Conservation (phyloP, 768 basidiomycete species). For the Pleurotus eryngii region DNA sequence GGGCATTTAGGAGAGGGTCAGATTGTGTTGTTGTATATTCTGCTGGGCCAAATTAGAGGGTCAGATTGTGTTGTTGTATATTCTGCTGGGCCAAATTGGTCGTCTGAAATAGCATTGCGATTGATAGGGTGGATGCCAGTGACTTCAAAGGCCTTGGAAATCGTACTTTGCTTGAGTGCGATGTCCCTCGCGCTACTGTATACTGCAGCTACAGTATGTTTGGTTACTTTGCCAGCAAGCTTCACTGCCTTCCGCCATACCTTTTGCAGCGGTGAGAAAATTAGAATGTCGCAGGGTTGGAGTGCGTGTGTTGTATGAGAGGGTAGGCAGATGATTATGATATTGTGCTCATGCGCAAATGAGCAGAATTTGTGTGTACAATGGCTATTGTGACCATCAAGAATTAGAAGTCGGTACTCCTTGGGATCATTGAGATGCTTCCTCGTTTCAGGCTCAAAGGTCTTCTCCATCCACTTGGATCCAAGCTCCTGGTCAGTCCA, state of each 20-base stretch:
- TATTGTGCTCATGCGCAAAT: constrained; percentile 11
- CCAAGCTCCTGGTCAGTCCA: constrained; percentile 19
- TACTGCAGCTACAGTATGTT: too few relatives aligned
- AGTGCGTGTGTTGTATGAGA: constrained; percentile 19
- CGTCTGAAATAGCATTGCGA: constrained; percentile 5
- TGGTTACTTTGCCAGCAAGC: too few relatives aligned
- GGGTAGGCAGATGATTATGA: constrained; percentile 18
- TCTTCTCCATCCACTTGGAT: constrained; percentile 13
- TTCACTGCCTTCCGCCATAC: constrained; percentile 14
- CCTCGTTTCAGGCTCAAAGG: constrained; percentile 13
- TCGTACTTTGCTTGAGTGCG: constrained; percentile 1
- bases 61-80: neutral
- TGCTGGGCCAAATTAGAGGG: constrained; percentile 11
- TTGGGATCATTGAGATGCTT: neutral
- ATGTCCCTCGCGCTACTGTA: neutral
- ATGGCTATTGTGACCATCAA: constrained; percentile 20
- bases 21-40: neutral
- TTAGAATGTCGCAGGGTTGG: constrained; percentile 20
- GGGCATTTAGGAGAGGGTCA: neutral
- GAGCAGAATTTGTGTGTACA: constrained; percentile 8
- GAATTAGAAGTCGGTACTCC: constrained; percentile 12
- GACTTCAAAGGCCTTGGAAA: constrained; percentile 6
- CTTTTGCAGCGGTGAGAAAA: constrained; percentile 29
- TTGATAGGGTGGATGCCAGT: constrained; percentile 15
- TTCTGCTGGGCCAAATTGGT: constrained; percentile 12